Evolutionary conservation across 129 eudicot genomes (phyloP), one percentile per base, ranked within the genome.

Genomic region (Escallonia rubra): DNA sequence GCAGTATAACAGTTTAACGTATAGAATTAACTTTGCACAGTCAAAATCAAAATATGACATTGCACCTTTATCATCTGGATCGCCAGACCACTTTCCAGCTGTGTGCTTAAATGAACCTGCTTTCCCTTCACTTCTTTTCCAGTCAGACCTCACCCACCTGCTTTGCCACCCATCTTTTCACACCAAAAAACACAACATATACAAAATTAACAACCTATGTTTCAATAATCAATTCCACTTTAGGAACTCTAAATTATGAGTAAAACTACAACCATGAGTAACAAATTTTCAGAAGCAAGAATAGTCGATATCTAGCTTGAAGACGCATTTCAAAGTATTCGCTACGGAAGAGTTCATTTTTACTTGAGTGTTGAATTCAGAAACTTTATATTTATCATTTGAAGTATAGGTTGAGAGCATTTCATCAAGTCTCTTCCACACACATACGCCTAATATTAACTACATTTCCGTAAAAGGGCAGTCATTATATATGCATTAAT

Each of bases 41-140:
- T 23, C 34, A 23, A 23, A 23, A 23, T 23, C 34, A 23, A 23
- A 23, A 23, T 0, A 23, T 23, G 34, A 23, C 34, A 23, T 23
- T 23, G 53, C 75, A 94, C 99, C 99, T 85, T 81, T 94, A 57
- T 94, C 99, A 77, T 94, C 99, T 46, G 93, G 96, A 65, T 94
- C 99, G 59, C 76, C 97, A 13, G 90, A 79, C 99, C 99, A 94
- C 43, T 87, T 87, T 55, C 99, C 99, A 39, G 97, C 93, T 10
- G 99, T 82, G 79, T 94, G 99, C 87, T 94, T 94, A 74, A 94
- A 94, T n/a, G 87, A 49, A 42, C 99, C 99, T 5, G 97, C 99
- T 76, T 94, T 94, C 51, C 99, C 99, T 71, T 94, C 99, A 67
- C 78, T 81, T 72, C 68, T 87, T 74, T 89, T 94, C 99, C 99